Conservation (phyloP, 1,284 basidiomycete genomes). For the Moniliella sp. region DNA sequence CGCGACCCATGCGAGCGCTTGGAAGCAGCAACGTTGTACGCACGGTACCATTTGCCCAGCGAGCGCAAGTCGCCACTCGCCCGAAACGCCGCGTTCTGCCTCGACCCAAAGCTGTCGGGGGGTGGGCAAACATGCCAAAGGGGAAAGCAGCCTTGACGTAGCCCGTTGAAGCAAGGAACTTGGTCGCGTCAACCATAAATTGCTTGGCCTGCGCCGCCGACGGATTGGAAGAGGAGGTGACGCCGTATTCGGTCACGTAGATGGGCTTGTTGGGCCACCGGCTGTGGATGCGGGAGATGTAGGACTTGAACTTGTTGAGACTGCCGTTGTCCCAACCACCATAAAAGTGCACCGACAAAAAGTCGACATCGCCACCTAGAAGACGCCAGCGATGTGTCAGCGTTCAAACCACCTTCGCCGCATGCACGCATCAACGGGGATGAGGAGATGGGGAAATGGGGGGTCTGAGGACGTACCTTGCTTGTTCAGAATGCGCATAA, state of each 20-base stretch:
- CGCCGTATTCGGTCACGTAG: slow-evolving; percentile 32
- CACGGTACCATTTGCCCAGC: no score
- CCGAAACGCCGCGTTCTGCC: no score
- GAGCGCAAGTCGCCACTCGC: no score
- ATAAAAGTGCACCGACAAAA: slow-evolving; percentile 30
- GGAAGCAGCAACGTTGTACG: no score
- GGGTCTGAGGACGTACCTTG: no score
- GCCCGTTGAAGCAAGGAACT: slow-evolving; percentile 9
- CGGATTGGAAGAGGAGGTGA: slow-evolving; percentile 10
- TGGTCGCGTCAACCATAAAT: slow-evolving; percentile 11
- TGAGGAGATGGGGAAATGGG: no score
- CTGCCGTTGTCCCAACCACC: slow-evolving; percentile 15
- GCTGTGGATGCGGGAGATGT: slow-evolving; percentile 11
- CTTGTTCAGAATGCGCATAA: slow-evolving; percentile 14
- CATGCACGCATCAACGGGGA: no score
- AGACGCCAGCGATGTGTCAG: no score
- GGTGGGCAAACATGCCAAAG: slow-evolving; percentile 21
- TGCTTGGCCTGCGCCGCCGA: slow-evolving; percentile 8
- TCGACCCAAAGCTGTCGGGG: no score
- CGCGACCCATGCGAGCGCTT: no score
- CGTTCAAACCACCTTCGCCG: no score
- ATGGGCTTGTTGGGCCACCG: slow-evolving; percentile 6
- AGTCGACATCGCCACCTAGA: no score
- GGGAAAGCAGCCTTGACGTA: slow-evolving; percentile 23
- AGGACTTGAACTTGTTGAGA: slow-evolving; percentile 16